Evolutionary conservation across 306 rosid species (phyloP), one percentile per base, ranked within the genome.

Genomic region (Myrica gale): DNA sequence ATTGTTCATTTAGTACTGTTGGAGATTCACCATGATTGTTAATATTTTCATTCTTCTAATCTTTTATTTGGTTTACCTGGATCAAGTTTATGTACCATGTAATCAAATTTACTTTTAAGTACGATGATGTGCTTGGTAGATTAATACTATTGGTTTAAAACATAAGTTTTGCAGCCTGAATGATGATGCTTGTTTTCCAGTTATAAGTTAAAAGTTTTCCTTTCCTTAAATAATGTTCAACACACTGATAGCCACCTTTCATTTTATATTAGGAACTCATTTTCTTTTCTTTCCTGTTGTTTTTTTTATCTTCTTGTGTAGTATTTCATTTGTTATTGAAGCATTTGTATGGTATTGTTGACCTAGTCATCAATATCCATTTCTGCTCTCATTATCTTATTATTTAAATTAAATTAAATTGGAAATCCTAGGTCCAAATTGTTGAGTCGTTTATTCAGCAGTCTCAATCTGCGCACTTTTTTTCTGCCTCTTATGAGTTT

Each of bases 111-210:
- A 8, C 7, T 16, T 17, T 65, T 17, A 41, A 65, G 23, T 17
- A 42, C 16, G 46, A 17, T 8, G 12, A n/a, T 17, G 46, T 37
- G 46, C 16, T 37, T 63, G 2, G 1, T 8, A n/a, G 50, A 42
- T 16, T 7, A 41, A 17, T 63, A 16, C 17, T 42, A 65, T 65
- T 65, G 11, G 50, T 43, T 21, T 42, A 7, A 66, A 66, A 66
- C 47, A 17, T 66, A 9, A 50, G 20, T 65, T 44, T 66, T 66
- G 50, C 47, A 42, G 21, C 70, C 26, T 42, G 70, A 66, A 66
- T 17, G 50, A 9, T 66, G 50, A 48, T 66, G 12, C 70, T 19
- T 66, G 70, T 41, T n/a, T 44, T 42, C 48, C 48, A 43, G 46
- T 66, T 41, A 48, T 20, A 65, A 39, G 45, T 65, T 17, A 7